Evolutionary conservation across 2,329 filamentous ascomycete genomes (phyloP), one percentile per base, ranked within the genome.

Genomic region (Graphilbum ipis-grandicollis): DNA sequence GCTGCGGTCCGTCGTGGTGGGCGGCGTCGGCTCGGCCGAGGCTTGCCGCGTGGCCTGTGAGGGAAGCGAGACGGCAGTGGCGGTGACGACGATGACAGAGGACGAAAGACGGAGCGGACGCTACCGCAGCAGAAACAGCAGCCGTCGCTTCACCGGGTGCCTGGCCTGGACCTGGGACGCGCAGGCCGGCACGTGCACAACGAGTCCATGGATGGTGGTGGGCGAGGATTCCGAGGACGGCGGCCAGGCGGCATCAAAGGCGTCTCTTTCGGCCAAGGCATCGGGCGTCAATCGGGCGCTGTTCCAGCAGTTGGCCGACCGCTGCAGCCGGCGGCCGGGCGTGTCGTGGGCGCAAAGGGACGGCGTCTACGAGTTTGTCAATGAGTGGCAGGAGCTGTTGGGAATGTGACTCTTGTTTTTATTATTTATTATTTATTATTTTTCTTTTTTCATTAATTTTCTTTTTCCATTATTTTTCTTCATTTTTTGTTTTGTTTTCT

Each of bases 151-250:
- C 30, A 34, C 33, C 33, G 48, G 49, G 40, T 71, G 66, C 41
- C 49, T 71, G 37, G 65, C 66, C 19, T 71, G 66, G 66, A 60
- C 58, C 19, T 69, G 60, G 52, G 58, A 67, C 25, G 50, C 54
- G 35, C 46, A 44, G 21, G 50, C 43, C 18, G 48, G 52, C 43
- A 46, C 51, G 39, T 70, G 66, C 49, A 54, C 59, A 42, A 53
- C 52, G 34, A 63, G 60, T 28, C 63, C 65, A 18, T 70, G 65
- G 66, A 50, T 66, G 36, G 56, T 66, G 29, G 49, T 68, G 3
- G 66, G 65, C 7, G 50, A 58, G 23, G 41, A 39, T 21, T 33
- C 19, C 9, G 6, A 14, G 5, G 33, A 46, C n/a, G n/a, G n/a
- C n/a, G n/a, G n/a, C n/a, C n/a, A n/a, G n/a, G n/a, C n/a, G 7